Evolutionary conservation across 2,329 filamentous ascomycete genomes (phyloP), one percentile per base, ranked within the genome.

Genomic region (Sporothrix sp.): DNA sequence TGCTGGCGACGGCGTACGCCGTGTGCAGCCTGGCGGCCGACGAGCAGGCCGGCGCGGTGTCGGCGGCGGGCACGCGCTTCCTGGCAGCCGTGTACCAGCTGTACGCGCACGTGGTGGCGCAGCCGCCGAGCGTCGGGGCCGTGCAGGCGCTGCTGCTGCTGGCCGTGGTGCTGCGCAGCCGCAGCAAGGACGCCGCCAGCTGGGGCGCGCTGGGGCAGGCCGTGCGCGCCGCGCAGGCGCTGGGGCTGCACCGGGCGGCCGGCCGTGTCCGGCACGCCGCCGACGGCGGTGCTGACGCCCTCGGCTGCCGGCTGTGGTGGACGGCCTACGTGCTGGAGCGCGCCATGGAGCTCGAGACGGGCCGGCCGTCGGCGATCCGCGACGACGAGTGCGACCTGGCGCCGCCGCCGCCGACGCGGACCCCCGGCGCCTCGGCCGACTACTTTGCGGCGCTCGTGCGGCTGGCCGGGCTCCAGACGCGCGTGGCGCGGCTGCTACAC

Each of bases 261-360:
- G 10, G 25, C 10, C 6, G 25, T 10, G 25, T 6, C 25, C 10
- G 5, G 25, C 25, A 28, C 25, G 25, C 25, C 25, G n/a, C n/a
- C 13, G 36, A 16, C 6, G 11, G 36, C 14, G 14, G 4, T 9
- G n/a, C 25, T 3, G 44, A 35, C 8, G 13, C 13, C 14, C 16
- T 23, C 2, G 20, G 14, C 7, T 16, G 43, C 1, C 32, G 48
- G 2, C 27, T 52, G 4, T 54, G 52, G 52, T 54, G 52, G 52
- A 36, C 37, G 2, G 52, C 52, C 1, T 54, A 54, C 40, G 43
- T 45, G 3, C 4, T 54, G 18, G 52, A 54, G 23, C 44, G 52
- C 7, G 40, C 49, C 4, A 51, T 51, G 52, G 49, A 51, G 30
- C 39, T 54, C 13, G 52, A 54, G 38, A 52, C 48, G 10, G 52